Evolutionary conservation across 495 filamentous ascomycete species (phyloP).

Genomic region (Chaetomium cochliodes): DNA sequence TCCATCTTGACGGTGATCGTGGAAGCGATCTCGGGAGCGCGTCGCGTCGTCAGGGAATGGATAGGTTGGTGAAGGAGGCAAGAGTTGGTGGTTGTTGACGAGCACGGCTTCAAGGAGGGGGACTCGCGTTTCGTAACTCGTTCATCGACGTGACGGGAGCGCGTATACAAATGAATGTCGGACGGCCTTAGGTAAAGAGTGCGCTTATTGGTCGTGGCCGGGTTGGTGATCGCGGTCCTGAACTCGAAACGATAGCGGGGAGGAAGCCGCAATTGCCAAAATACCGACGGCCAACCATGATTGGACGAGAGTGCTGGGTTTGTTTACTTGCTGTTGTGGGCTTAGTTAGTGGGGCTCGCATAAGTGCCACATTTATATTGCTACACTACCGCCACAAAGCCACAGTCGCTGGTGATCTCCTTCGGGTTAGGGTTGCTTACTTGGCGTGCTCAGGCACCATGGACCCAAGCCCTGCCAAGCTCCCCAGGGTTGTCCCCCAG

Average conservation of each 20-base stretch:
- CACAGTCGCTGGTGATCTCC: background rate
- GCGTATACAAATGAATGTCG: background rate
- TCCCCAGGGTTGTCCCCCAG: background rate
- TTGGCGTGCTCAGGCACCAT: too few species aligned
- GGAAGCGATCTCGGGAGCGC: slow-evolving; percentile 8
- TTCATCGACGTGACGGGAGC: background rate
- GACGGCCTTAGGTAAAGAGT: background rate
- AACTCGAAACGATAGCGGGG: slow-evolving; percentile 8
- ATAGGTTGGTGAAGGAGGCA: background rate
- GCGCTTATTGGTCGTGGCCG: background rate
- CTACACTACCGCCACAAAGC: background rate
- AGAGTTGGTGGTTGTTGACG: background rate
- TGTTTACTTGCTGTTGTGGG: slow-evolving; percentile 32
- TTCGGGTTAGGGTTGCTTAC: background rate
- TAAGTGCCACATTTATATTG: background rate
- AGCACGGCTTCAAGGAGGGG: background rate
- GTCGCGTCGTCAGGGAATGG: slow-evolving; percentile 8
- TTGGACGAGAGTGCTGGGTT: slow-evolving; percentile 30
- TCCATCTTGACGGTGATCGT: slow-evolving; percentile 27
- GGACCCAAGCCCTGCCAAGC: background rate
- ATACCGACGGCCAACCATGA: slow-evolving; percentile 14
- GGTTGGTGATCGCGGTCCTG: background rate
- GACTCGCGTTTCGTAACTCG: background rate
- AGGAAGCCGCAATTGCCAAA: slow-evolving; percentile 17
- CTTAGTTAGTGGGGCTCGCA: background rate